Percentiles rank a stretch among this genome's conserved stretches.
These are phyloP conservation scores for Chytriomyces sp. DNA, from an alignment of 192 early-diverging fungal genomes.

Conservation along the genomic window DNA sequence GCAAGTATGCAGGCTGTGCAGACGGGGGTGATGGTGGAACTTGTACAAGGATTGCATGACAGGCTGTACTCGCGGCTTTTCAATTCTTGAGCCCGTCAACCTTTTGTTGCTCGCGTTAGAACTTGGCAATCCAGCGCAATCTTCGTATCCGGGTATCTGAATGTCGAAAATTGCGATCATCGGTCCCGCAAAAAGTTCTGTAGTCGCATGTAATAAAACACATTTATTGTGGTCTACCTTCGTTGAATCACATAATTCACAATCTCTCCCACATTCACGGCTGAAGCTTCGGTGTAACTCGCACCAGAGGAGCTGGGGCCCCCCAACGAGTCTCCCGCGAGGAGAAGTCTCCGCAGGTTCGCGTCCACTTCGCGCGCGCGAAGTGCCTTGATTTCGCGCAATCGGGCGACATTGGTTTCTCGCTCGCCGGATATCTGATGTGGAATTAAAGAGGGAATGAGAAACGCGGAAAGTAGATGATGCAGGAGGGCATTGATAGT, in stretches of 20 bases:
- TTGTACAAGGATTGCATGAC: slow-evolving; percentile 49
- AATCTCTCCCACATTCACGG: no score
- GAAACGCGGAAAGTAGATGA: neutral
- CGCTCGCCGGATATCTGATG: slow-evolving; percentile 27
- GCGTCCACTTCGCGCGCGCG: slow-evolving; percentile 28
- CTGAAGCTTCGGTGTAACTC: no score
- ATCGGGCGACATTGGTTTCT: slow-evolving; percentile 16
- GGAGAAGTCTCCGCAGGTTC: slow-evolving; percentile 27
- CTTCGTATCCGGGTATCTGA: no score
- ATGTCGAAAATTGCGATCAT: no score
- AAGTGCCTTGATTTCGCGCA: slow-evolving; percentile 31
- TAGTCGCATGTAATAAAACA: no score
- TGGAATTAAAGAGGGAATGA: neutral
- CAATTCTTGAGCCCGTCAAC: slow-evolving; percentile 47
- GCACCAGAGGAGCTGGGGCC: no score
- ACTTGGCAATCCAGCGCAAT: no score
- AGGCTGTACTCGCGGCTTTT: slow-evolving; percentile 52
- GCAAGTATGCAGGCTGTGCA: slow-evolving; percentile 9
- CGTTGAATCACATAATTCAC: no score
- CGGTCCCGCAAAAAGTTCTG: no score
- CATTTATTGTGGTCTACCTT: no score
- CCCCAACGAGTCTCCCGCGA: slow-evolving; percentile 31
- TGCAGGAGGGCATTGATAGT: neutral
- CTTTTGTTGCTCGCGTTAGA: no score
- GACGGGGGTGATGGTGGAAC: slow-evolving; percentile 44